Conservation (phyloP, 2,329 filamentous ascomycete genomes). For the Fusarium sacchari region DNA sequence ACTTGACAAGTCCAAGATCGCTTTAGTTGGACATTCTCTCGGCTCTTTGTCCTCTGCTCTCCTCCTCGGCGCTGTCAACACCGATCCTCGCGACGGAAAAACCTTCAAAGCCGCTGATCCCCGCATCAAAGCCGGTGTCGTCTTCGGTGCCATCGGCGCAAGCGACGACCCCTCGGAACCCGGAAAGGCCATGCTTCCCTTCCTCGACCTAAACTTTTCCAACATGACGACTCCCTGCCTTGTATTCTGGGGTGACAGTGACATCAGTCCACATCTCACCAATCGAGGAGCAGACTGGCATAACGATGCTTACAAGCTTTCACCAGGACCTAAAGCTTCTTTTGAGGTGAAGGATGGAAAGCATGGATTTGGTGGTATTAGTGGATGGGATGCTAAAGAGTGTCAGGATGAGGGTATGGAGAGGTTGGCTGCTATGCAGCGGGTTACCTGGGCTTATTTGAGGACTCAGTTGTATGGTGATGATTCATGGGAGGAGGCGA, state of each 20-base stretch:
- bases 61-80: constrained; percentile 38
- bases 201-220: constrained; percentile 32
- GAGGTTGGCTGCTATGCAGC: constrained; percentile 36
- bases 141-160: constrained; percentile 36
- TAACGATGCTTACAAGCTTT: constrained; percentile 32
- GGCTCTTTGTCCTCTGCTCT: constrained; percentile 32
- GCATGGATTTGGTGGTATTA: constrained; percentile 42
- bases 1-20: constrained; percentile 38
- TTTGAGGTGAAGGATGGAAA: constrained; percentile 35
- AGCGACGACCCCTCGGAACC: constrained; percentile 29
- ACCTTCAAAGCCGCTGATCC: constrained; percentile 19
- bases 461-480: constrained; percentile 35
- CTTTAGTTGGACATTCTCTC: constrained; percentile 41
- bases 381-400: constrained; percentile 42
- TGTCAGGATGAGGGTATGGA: constrained; percentile 40
- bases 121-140: constrained; percentile 42
- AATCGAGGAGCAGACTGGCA: constrained; percentile 41
- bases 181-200: constrained; percentile 31
- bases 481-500: constrained; percentile 33
- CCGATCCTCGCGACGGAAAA: constrained; percentile 30
- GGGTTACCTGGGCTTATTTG: constrained; percentile 41
- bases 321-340: constrained; percentile 32
- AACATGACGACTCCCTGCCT: constrained; percentile 34
- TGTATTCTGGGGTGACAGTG: constrained; percentile 40
- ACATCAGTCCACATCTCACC: constrained; percentile 35